Conservation (phyloP, 805 yeast genomes). For the Zygotorulaspora florentina region DNA sequence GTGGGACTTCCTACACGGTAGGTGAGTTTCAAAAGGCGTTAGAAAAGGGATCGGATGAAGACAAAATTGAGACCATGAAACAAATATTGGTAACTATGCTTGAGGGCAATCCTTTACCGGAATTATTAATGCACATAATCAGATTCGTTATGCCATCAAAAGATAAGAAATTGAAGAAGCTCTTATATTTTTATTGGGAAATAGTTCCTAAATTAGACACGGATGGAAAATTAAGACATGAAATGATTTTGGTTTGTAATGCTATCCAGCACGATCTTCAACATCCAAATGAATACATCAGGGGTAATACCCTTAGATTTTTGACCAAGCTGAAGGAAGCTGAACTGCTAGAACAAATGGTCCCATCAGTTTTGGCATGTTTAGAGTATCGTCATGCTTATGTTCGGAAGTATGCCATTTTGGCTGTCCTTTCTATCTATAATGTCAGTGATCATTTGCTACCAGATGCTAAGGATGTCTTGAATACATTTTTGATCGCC, state of each 20-base stretch:
- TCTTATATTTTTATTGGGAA: constrained; percentile 96
- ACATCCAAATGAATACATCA: constrained; percentile 94
- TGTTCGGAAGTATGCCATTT: constrained; percentile 94
- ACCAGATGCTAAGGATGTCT: constrained; percentile 92
- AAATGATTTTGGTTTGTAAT: constrained; percentile 97
- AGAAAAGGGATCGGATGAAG: constrained; percentile 87
- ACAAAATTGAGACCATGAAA: constrained; percentile 86
- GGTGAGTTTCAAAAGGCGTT: constrained; percentile 71
- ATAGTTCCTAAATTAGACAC: constrained; percentile 87
- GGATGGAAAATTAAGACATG: constrained; percentile 91
- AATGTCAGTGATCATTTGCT: constrained; percentile 79
- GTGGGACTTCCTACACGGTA: constrained; percentile 53
- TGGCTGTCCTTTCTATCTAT: constrained; percentile 80
- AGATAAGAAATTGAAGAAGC: constrained; percentile 84
- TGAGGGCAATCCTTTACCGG: constrained; percentile 91
- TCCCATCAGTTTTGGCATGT: constrained; percentile 87
- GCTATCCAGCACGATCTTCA: constrained; percentile 96
- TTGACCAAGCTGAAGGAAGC: constrained; percentile 87
- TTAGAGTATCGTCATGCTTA: constrained; percentile 96
- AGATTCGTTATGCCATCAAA: constrained; percentile 96
- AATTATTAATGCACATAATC: constrained; percentile 91
- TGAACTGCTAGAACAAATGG: constrained; percentile 90
- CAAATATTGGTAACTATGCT: constrained; percentile 79
- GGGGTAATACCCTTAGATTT: constrained; percentile 93
- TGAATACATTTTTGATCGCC: constrained; percentile 63